Conservation (phyloP, 2,329 filamentous ascomycete species). For the Aspergillus puulaauensis region DNA sequence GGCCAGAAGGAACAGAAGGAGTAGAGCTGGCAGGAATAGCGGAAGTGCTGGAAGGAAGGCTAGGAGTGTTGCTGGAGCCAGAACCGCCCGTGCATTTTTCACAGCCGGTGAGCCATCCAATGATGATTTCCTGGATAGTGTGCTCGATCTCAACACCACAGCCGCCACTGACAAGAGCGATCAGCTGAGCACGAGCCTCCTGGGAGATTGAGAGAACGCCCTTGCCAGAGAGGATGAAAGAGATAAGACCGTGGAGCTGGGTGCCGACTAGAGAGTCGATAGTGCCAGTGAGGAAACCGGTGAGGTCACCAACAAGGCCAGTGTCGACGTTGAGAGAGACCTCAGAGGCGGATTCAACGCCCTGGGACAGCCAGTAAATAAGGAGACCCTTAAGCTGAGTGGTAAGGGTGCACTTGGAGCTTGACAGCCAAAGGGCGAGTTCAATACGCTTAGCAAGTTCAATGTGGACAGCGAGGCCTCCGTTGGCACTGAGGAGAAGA, state of each 20-base stretch:
- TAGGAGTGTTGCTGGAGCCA: conserved; percentile 3
- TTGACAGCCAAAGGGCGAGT: conserved; percentile 34
- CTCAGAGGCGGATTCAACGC: conserved; percentile 22
- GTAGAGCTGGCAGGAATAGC: conserved; percentile 1
- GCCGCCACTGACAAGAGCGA: conserved; percentile 35
- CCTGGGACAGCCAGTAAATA: conserved; percentile 37
- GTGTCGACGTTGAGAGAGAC: conserved; percentile 27
- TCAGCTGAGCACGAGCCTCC: conserved; percentile 35
- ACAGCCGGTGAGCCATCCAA: conserved; percentile 39
- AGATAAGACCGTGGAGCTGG: conserved; percentile 32
- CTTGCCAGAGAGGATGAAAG: conserved; percentile 31
- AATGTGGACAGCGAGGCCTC: conserved; percentile 28
- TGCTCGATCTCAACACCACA: conserved; percentile 51
- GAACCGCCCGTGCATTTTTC: conserved; percentile 13
- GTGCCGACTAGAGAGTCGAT: conserved; percentile 29
- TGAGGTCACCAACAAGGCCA: conserved; percentile 29
- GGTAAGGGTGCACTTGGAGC: conserved; percentile 32
- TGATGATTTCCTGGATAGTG: conserved; percentile 53
- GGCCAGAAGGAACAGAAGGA: not conserved
- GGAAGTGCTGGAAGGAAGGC: conserved; percentile 10
- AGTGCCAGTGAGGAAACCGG: conserved; percentile 30
- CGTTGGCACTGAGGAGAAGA: conserved; percentile 30
- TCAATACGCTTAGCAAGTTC: conserved; percentile 29
- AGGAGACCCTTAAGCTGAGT: conserved; percentile 38
- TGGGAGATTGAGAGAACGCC: conserved; percentile 32